Percentiles rank a stretch among this genome's conserved stretches.
Conservation (phyloP, 225 moss, liverwort and hornwort species). For the Thuidium tamariscinum region DNA sequence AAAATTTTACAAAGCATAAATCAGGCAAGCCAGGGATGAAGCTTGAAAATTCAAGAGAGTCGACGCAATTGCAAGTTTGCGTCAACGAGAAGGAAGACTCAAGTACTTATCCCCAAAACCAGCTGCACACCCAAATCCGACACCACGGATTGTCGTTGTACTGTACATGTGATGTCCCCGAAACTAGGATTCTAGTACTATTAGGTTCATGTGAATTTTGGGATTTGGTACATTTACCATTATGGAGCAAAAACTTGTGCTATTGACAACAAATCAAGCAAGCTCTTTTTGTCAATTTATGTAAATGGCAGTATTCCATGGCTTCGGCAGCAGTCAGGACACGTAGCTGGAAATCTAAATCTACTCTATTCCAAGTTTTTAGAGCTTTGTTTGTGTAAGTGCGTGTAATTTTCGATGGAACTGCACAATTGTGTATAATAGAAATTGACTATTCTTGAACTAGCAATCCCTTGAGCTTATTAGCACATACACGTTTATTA, state of each 20-base stretch:
- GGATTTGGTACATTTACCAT: not conserved
- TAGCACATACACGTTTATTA: not conserved
- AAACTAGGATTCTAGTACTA: not conserved
- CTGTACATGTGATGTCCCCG: not conserved
- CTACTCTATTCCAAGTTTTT: not conserved
- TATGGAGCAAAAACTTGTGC: not conserved
- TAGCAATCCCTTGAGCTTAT: not conserved
- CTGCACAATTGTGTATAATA: too few species aligned
- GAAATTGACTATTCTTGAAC: not conserved
- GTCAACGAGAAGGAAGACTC: not conserved
- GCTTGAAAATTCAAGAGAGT: not conserved
- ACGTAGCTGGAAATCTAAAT: not conserved
- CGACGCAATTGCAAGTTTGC: not conserved
- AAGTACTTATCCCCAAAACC: not conserved
- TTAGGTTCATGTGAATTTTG: too few species aligned
- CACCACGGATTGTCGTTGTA: not conserved
- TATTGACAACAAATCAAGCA: not conserved
- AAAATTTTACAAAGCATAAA: not conserved
- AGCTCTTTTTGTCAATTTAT: not conserved
- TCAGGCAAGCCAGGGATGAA: not conserved
- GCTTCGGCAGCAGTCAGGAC: not conserved
- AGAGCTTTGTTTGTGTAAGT: too few species aligned
- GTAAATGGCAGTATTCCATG: not conserved
- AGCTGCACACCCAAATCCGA: not conserved
- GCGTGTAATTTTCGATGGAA: too few species aligned